Percentiles rank a stretch among this genome's conserved stretches.
These are phyloP conservation scores for Trichoderma hamatum DNA, from an alignment of 2,329 filamentous ascomycete genomes.

Conservation along the genomic window DNA sequence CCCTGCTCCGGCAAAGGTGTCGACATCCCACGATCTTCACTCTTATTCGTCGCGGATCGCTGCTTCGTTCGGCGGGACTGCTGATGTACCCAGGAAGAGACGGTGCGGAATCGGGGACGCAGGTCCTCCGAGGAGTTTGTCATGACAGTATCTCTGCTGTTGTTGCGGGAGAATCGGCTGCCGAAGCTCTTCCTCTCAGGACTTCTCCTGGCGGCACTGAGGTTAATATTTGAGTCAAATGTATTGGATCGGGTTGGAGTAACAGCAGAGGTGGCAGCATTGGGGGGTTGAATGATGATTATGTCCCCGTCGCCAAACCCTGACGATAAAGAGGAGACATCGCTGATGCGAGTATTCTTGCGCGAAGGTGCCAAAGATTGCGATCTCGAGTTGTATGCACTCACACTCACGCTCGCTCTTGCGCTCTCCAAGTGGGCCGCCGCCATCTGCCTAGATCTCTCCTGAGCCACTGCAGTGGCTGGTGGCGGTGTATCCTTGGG, in stretches of 20 bases:
- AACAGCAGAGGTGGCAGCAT: slow-evolving; percentile 25
- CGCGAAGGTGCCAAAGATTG: slow-evolving; percentile 23
- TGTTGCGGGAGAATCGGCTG: slow-evolving; percentile 26
- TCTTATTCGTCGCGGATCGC: slow-evolving; percentile 39
- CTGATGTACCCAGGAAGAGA: slow-evolving; percentile 67
- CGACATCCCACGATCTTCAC: slow-evolving; percentile 45
- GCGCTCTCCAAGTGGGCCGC: slow-evolving; percentile 25
- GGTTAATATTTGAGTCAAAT: slow-evolving; percentile 7
- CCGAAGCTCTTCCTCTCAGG: slow-evolving; percentile 9
- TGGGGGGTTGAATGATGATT: slow-evolving; percentile 44
- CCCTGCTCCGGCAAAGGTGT: slow-evolving; percentile 49
- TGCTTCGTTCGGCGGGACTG: slow-evolving; percentile 59
- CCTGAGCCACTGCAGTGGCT: slow-evolving; percentile 19
- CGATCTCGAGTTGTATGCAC: slow-evolving; percentile 24
- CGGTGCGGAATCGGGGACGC: slow-evolving; percentile 58
- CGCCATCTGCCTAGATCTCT: slow-evolving; percentile 23
- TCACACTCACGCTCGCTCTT: slow-evolving; percentile 5
- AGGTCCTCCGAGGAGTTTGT: slow-evolving; percentile 57
- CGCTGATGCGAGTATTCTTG: slow-evolving; percentile 47
- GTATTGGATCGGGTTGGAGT: slow-evolving; percentile 18
- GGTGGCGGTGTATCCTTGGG: slow-evolving; percentile 27
- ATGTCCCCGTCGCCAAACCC: slow-evolving; percentile 67
- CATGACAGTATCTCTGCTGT: slow-evolving; percentile 55
- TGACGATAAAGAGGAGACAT: slow-evolving; percentile 64
- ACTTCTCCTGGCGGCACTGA: slow-evolving; percentile 8